Evolutionary conservation across 1,284 basidiomycete genomes (phyloP), one percentile per base, ranked within the genome.

Genomic region (Naganishia sp.): DNA sequence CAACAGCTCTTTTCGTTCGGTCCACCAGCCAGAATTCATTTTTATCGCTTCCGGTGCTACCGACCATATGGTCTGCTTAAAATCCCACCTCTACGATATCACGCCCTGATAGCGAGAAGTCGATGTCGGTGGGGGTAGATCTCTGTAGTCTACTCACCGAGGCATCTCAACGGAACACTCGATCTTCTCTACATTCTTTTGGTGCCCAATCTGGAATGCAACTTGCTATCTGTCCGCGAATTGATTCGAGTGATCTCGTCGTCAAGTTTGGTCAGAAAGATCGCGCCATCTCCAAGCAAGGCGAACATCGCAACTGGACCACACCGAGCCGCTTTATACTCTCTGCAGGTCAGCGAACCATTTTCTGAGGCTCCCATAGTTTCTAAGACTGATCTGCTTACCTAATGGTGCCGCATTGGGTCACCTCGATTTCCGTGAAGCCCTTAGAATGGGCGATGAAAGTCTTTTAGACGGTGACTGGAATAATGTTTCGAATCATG

Each of bases 341-440:
- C 43, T 9, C 28, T 36, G n/a, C 3, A 9, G 52, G 50, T 18
- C n/a, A 31, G 42, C 18, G 11, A n/a, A 16, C 42, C 3, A 6
- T 21, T 23, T 6, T 6, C 25, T 11, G 36, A 55, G 52, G 53
- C 53, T 21, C 21, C 21, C 36, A 43, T n/a, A 39, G 36, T 15
- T 5, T 39, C 15, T 33, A 36, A 28, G 21, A 21, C 21, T 21
- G 21, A 21, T 21, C 21, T 21, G 21, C 21, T 21, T 21, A 21
- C 21, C 21, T 21, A 21, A 21, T 46, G 42, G 43, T 36, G 55
- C n/a, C 49, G 25, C 61, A 63, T 53, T 63, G 36, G 61, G 49
- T 16, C 61, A 64, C 25, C 18, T 54, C 11, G 48, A 55, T 13
- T 64, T 55, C 21, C 13, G 23, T 16, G 63, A 55, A 46, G 63